Evolutionary conservation across 352 stramenopile species (phyloP), one percentile per base, ranked within the genome.

Genomic region (Pythium rishiriense): DNA sequence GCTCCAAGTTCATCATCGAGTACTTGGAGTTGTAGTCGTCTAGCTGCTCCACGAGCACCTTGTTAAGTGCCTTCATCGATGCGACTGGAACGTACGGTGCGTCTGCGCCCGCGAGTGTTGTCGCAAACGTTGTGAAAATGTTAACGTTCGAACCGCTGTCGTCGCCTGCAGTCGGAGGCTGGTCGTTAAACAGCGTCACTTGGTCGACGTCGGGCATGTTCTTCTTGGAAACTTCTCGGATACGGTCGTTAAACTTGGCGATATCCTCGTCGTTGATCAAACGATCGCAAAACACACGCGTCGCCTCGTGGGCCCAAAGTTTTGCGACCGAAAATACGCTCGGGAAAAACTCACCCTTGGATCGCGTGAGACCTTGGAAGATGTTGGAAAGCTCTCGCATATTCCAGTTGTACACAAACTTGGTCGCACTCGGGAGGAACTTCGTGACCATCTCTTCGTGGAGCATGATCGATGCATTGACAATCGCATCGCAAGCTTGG

Each of bases 351-450:
- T 98, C 91, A 24, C 87, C 85, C 65, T 97, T 97, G 9, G 94
- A 92, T 3, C 93, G 85, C 33, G 91, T 98, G 26, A 97, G 81
- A 3, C 94, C 93, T 75, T 99, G 96, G 69, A 99, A 98, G 51
- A 98, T 96, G 58, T 99, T 99, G 6, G 87, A 97, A 4, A 99
- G 76, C 63, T 99, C 94, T 17, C 96, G 89, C 94, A 96, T 98
- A 75, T 98, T 99, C 95, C 96, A 99, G 68, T 99, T 99, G 79
- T 99, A 99, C 62, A 98, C 98, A 69, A 99, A 99, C 70, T 98
- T 98, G n/a, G 98, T 94, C 43, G 95, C 96, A 41, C 90, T 98
- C 3, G 96, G 96, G 6, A 99, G 71, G 73, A 99, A 99, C 47
- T 95, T 94, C 39, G 93, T 85, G 33, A 86, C 87, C 64, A 99